phyloP scores from a whole-genome alignment of 2,329 filamentous ascomycete species.

The Aspergillus fischeri region DNA sequence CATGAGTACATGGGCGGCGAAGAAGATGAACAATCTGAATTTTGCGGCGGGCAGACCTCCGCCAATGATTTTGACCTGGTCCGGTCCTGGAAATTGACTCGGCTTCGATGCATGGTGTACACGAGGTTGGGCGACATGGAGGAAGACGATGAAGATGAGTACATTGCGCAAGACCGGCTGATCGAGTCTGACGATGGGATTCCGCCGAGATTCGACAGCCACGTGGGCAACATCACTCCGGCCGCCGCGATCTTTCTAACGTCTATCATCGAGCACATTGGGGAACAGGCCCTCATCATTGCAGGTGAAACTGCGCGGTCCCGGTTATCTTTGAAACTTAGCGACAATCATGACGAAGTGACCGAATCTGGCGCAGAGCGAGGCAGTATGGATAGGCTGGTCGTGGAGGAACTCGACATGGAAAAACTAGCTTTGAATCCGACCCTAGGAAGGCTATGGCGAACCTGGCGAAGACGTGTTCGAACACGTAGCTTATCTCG shows the following conservation, averaged over 20 bases:
- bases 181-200: conserved; percentile 50
- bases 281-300: conserved; percentile 83
- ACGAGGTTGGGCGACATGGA: conserved; percentile 95
- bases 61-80: conserved; percentile 79
- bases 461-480: conserved; percentile 83
- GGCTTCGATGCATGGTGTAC: conserved; percentile 96
- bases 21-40: conserved; percentile 67
- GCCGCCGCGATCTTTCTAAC: conserved; percentile 94
- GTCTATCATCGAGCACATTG: conserved; percentile 89
- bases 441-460: conserved; percentile 84
- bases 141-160: conserved; percentile 91
- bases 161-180: conserved; percentile 75
- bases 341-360: conserved; percentile 56
- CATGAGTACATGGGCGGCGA: conserved; percentile 78
- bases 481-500: conserved; percentile 34
- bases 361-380: conserved; percentile 41
- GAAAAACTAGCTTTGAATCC: conserved; percentile 88
- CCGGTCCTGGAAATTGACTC: conserved; percentile 86
- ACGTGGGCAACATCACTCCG: conserved; percentile 70
- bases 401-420: conserved; percentile 89
- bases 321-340: conserved; percentile 27
- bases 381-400: conserved; percentile 57
- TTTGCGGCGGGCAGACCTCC: conserved; percentile 49
- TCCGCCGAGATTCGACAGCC: conserved; percentile 53
- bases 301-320: conserved; percentile 74